Conservation (phyloP, 345 rosid species). For the Orychophragmus violaceus region DNA sequence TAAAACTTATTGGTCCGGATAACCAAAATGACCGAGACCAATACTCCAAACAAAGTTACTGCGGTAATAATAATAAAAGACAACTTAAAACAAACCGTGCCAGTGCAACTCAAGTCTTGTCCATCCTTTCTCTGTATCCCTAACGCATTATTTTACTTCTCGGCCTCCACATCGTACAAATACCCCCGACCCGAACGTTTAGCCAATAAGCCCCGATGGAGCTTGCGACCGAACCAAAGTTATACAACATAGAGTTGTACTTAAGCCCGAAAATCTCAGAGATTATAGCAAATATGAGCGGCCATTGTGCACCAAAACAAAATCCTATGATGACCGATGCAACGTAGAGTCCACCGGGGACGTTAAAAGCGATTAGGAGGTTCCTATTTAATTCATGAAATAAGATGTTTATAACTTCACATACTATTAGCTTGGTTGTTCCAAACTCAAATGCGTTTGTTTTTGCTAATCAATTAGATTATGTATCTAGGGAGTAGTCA, state of each 20-base stretch:
- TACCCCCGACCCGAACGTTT: slow-evolving; percentile 38
- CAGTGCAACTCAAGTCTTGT: slow-evolving; percentile 34
- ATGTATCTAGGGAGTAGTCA: too few relatives aligned
- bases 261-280: slow-evolving; percentile 53
- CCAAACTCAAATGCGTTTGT: neutral
- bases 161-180: slow-evolving; percentile 43
- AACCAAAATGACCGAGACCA: slow-evolving; percentile 41
- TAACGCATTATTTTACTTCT: slow-evolving; percentile 31
- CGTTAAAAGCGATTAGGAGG: slow-evolving; percentile 39
- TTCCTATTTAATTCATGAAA: neutral
- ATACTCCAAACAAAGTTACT: slow-evolving; percentile 37
- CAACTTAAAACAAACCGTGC: slow-evolving; percentile 38
- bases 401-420: neutral
- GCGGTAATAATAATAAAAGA: slow-evolving; percentile 38
- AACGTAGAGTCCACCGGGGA: slow-evolving; percentile 44
- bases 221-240: slow-evolving; percentile 39
- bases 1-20: slow-evolving; percentile 43
- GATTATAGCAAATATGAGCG: slow-evolving; percentile 44
- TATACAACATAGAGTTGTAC: slow-evolving; percentile 44
- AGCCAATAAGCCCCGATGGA: slow-evolving; percentile 46
- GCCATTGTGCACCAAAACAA: slow-evolving; percentile 48
- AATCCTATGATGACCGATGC: slow-evolving; percentile 50
- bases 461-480: too few relatives aligned
- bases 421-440: neutral
- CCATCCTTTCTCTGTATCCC: slow-evolving; percentile 19